Evolutionary conservation across 371 early-diverging fungal species (phyloP).

Genomic region (Syncephalastrum racemosum): DNA sequence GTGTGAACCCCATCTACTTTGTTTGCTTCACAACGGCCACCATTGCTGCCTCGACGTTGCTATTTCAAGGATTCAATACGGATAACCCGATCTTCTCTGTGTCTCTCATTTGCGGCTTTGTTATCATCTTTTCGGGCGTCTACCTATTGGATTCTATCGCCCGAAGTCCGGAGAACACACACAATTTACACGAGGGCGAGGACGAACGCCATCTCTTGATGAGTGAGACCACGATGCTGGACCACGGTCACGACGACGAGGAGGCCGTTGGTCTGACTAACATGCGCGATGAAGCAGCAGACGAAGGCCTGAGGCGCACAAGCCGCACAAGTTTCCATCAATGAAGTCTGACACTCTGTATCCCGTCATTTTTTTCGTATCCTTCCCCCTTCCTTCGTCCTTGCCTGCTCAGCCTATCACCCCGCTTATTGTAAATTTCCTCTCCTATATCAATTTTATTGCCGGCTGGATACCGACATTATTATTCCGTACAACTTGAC

Average conservation of each 20-base stretch:
- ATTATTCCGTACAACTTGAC: no score
- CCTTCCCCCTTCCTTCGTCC: constrained; percentile 22
- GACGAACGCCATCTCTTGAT: constrained; percentile 29
- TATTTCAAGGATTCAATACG: constrained; percentile 87
- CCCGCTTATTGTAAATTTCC: neutral
- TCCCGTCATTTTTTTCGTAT: no score
- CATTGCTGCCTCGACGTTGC: constrained; percentile 82
- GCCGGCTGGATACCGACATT: no score
- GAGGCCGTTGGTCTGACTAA: constrained; percentile 57
- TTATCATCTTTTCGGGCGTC: constrained; percentile 90
- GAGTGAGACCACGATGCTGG: constrained; percentile 55
- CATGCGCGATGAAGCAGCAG: constrained; percentile 25
- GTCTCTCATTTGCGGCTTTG: constrained; percentile 84
- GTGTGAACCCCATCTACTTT: constrained; percentile 89
- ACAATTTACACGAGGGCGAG: constrained; percentile 8
- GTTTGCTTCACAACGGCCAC: constrained; percentile 92
- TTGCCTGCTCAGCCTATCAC: constrained; percentile 32
- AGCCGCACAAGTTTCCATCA: no score
- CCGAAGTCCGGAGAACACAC: neutral
- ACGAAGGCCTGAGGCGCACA: no score
- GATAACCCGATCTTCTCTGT: constrained; percentile 70
- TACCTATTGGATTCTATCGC: constrained; percentile 65
- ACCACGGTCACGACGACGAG: constrained; percentile 35
- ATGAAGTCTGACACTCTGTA: no score
- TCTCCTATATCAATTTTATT: no score